Evolutionary conservation across 73 alveolate species (phyloP), one percentile per base, ranked within the genome.

Genomic region (Paraurostyla sp.): DNA sequence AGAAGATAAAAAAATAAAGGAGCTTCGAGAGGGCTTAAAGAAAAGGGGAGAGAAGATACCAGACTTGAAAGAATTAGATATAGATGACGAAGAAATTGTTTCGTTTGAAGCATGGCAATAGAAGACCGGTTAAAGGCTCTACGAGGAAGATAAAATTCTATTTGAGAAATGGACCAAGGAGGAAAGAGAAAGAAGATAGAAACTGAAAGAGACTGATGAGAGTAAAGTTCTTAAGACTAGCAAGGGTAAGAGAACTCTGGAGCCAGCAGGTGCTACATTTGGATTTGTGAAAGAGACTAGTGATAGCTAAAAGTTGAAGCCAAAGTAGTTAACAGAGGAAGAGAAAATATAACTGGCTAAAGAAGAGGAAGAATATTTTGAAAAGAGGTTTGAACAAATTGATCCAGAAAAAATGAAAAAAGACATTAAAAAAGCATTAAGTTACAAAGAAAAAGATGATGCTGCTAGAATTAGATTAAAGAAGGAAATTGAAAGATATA

Each of bases 61-160:
- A 18, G 49, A 27, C 35, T 32, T 46, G 6, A 7, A 42, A 20
- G 50, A 52, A n/a, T 29, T 0, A 6, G 20, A 4, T 49, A 30
- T n/a, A 7, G 59, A 35, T 11, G 35, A 52, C 7, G 87, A 48
- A 30, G 27, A 54, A 20, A 4, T 6, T 20, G 71, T 30, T 36
- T 7, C 20, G 16, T 49, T 76, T 27, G 58, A 76, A 9, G 76
- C 48, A 20, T 51, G 23, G 18, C 78, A 76, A 41, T 16, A 51
- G 30, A 76, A 33, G 54, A 7, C 76, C 3, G 88, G 76, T 32
- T 50, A 76, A 41, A 76, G 48, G 88, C 48, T 76, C 78, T 76
- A 50, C 29, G 88, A 76, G 30, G 29, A 22, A 18, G 88, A 76
- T 57, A 22, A 13, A 62, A 76, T 46, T 29, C 36, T 76, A 27